Base-by-base conservation (phyloP, 2,329 filamentous ascomycete genomes). In the Orbilia oligospora region DNA sequence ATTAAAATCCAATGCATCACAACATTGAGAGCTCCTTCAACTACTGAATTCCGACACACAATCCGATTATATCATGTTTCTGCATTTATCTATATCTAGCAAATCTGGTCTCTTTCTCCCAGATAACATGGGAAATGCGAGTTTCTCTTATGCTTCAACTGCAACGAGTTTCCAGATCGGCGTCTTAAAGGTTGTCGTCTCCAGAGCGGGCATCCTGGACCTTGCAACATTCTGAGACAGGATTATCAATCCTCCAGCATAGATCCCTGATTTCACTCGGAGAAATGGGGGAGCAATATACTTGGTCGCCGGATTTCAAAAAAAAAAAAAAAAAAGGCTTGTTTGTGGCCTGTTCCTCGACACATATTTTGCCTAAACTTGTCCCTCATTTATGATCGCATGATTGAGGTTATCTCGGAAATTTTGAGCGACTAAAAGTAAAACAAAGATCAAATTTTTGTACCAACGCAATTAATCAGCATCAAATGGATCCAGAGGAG, bases 291-390 rank as follows among this genome's bases (percentile, higher is more conserved):
- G n/a, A 20, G 18, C 41, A 46, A 46, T n/a, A n/a, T n/a, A n/a
- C n/a, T 20, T 20, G 18, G n/a, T 46, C 33, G 30, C 53, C 30
- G 30, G n/a, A 18, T 20, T 16, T 36, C n/a, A n/a, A n/a, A n/a
- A n/a, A n/a, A n/a, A n/a, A n/a, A n/a, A n/a, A n/a, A n/a, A 18
- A 1, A 38, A 22, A 58, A 58, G 38, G 53, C 53, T 58, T 58
- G 53, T 58, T 58, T 58, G 33, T 46, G 12, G 38, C 27, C 51
- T 18, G 51, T 27, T 24, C 3, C 24, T 14, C 3, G 18, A n/a
- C 14, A 30, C 18, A 6, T 22, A 58, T 58, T 58, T 58, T 58
- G 53, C 53, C 53, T 58, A 58, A 58, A 22, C 16, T 0, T 18
- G 1, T 18, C 2, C 44, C 14, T 44, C 44, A 46, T 46, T n/a